Conservation (phyloP, 768 basidiomycete species). For the Lentinula sp. region DNA sequence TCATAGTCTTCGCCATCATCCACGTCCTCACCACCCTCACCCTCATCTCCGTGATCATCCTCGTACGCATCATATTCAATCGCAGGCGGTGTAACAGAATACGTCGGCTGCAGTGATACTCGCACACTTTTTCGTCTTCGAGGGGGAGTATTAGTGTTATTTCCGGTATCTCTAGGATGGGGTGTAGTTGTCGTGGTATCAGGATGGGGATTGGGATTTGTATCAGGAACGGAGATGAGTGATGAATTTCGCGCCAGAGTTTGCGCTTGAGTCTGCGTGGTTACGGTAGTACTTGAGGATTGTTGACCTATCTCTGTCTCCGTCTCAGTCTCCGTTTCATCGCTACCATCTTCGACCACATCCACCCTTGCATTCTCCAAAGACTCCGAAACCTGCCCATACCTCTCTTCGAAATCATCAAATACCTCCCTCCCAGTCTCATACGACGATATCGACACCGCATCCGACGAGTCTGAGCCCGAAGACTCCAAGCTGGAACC, state of each 20-base stretch:
- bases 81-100: constrained; percentile 66
- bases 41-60: constrained; percentile 16
- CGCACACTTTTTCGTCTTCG: constrained; percentile 66
- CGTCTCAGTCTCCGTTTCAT: neutral
- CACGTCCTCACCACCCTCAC: constrained; percentile 10
- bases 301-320: neutral
- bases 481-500: constrained; percentile 4
- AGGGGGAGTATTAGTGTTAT: constrained; percentile 8
- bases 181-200: constrained; percentile 10
- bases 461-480: constrained; percentile 21
- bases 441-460: constrained; percentile 54
- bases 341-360: neutral
- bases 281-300: constrained; percentile 10
- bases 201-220: constrained; percentile 5
- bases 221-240: neutral
- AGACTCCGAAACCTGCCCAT: constrained; percentile 3
- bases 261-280: neutral
- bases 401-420: constrained; percentile 25
- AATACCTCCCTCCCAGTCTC: constrained; percentile 59
- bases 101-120: constrained; percentile 72
- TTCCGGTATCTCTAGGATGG: neutral
- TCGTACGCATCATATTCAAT: constrained; percentile 41
- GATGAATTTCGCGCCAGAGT: neutral
- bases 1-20: neutral
- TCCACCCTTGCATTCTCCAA: neutral